These are phyloP conservation scores for Dryas drummondii DNA, from an alignment of 306 rosid species.

Conservation along the genomic window DNA sequence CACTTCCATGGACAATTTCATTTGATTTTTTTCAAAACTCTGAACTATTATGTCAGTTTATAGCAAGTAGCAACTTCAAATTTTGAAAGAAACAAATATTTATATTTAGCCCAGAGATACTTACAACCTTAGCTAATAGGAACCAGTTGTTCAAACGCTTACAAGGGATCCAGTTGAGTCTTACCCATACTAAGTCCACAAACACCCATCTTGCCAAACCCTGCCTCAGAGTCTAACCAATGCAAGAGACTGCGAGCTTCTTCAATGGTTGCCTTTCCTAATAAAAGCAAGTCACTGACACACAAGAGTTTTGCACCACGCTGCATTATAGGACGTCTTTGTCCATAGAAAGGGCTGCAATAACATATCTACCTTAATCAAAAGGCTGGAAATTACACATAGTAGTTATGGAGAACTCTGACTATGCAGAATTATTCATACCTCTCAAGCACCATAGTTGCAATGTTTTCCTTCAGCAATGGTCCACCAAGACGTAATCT, in stretches of 20 bases:
- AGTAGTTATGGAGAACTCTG: not conserved
- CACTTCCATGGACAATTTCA: not conserved
- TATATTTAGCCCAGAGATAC: not conserved
- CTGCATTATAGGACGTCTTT: constrained; percentile 89
- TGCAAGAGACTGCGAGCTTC: constrained; percentile 90
- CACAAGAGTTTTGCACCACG: constrained; percentile 90
- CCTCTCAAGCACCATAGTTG: constrained; percentile 99
- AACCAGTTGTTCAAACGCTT: not conserved
- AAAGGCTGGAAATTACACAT: constrained; percentile 12
- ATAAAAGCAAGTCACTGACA: constrained; percentile 92
- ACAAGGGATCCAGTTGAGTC: constrained; percentile 31
- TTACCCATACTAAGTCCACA: constrained; percentile 99
- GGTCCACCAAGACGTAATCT: constrained; percentile 95
- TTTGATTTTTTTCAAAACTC: constrained; percentile 2
- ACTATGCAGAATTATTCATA: constrained; percentile 32
- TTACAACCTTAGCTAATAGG: not conserved
- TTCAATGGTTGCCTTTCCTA: constrained; percentile 96
- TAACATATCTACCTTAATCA: constrained; percentile 18
- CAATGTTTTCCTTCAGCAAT: constrained; percentile 76
- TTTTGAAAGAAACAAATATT: constrained; percentile 7
- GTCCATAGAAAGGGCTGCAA: constrained; percentile 96
- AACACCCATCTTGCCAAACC: constrained; percentile 94
- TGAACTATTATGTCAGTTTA: not conserved
- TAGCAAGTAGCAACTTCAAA: not conserved
- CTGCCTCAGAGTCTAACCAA: constrained; percentile 87